These are phyloP conservation scores for Pythium utonaiense DNA, from an alignment of 352 stramenopile species.

Conservation along the genomic window DNA sequence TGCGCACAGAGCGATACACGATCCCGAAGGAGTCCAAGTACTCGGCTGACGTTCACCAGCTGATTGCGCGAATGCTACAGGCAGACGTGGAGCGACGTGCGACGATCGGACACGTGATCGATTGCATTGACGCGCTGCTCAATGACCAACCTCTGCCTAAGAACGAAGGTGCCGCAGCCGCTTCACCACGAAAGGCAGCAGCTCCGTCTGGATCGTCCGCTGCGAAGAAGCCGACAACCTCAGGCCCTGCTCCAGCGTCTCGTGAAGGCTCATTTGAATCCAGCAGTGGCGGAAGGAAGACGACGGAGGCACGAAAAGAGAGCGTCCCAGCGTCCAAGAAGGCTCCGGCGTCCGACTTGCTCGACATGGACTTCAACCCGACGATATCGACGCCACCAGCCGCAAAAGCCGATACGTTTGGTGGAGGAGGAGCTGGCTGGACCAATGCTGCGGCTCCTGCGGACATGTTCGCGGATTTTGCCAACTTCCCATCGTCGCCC, in stretches of 20 bases:
- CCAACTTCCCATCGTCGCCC: constrained; percentile 46
- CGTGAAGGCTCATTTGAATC: constrained; percentile 22
- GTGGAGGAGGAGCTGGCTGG: constrained; percentile 12
- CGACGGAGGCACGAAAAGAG: constrained; percentile 57
- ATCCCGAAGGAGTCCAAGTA: constrained; percentile 90
- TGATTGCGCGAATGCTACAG: constrained; percentile 91
- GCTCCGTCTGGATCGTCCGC: not conserved
- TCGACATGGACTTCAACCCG: constrained; percentile 69
- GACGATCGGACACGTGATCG: constrained; percentile 91
- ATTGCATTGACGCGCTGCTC: constrained; percentile 78
- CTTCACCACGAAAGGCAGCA: constrained; percentile 25
- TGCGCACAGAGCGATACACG: constrained; percentile 93
- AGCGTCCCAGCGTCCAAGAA: constrained; percentile 29
- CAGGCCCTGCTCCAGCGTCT: constrained; percentile 11
- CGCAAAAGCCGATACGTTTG: constrained; percentile 17
- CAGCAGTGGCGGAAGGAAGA: constrained; percentile 30
- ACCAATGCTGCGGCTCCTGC: constrained; percentile 16
- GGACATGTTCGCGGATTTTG: constrained; percentile 60
- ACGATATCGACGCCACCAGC: constrained; percentile 35
- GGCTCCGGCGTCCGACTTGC: constrained; percentile 38
- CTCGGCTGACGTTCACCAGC: constrained; percentile 78
- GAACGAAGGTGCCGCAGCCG: constrained; percentile 8
- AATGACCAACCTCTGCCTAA: constrained; percentile 28
- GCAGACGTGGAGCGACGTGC: constrained; percentile 87
- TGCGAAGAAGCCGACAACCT: not conserved